Conservation (phyloP, 805 yeast species). For the Wickerhamiella bombiphila region DNA sequence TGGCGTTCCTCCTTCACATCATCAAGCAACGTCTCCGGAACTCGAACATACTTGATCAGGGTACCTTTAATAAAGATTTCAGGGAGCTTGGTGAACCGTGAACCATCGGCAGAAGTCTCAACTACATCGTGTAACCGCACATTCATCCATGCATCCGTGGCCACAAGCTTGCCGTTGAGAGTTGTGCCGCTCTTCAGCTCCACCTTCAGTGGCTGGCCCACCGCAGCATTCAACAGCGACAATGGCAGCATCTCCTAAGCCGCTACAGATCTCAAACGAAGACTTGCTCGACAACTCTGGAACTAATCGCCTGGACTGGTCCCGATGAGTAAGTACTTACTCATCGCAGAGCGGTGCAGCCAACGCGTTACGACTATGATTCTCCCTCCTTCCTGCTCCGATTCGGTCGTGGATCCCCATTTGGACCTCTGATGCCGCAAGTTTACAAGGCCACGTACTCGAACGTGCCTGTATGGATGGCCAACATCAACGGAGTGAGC, state of each 20-base stretch:
- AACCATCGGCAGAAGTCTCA: constrained; percentile 19
- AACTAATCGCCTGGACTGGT: too few relatives aligned
- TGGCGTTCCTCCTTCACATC: constrained; percentile 26
- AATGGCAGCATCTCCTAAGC: constrained; percentile 76
- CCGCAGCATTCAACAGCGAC: constrained; percentile 78
- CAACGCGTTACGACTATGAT: too few relatives aligned
- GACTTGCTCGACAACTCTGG: too few relatives aligned
- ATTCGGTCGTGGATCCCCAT: too few relatives aligned
- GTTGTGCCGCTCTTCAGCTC: constrained; percentile 89
- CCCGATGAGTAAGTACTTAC: too few relatives aligned
- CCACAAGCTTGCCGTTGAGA: constrained; percentile 64
- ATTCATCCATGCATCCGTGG: constrained; percentile 95
- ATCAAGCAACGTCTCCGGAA: constrained; percentile 28
- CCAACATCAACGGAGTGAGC: constrained; percentile 54
- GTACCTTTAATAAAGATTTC: constrained; percentile 16
- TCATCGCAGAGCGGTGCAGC: too few relatives aligned
- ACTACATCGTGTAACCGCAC: constrained; percentile 65
- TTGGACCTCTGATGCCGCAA: constrained; percentile 15
- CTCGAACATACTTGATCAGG: constrained; percentile 28
- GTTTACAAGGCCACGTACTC: constrained; percentile 32
- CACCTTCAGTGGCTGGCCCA: constrained; percentile 72
- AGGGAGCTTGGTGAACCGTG: constrained; percentile 10
- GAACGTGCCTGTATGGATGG: constrained; percentile 31
- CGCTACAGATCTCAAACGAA: too few relatives aligned
- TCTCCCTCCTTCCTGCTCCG: too few relatives aligned